Evolutionary conservation across 2,329 filamentous ascomycete species (phyloP).

Genomic region (Ophiostoma montium): DNA sequence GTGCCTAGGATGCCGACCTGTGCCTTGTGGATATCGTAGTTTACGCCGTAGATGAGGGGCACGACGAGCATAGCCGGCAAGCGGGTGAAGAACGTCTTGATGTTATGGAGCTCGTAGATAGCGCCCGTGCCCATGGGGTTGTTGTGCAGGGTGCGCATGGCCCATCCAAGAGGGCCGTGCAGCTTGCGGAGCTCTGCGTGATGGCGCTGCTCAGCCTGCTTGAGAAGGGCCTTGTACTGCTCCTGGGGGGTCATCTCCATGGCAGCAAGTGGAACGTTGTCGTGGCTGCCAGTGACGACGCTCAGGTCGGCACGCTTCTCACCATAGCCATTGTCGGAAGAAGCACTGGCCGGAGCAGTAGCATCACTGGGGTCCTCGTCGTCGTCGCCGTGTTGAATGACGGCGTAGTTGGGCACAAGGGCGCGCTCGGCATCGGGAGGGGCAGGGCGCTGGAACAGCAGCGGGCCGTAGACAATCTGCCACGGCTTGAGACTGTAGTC

Average conservation of each 20-base stretch:
- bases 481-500: slow-evolving; percentile 52
- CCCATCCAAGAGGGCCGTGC: slow-evolving; percentile 63
- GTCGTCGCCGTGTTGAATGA: slow-evolving; percentile 52
- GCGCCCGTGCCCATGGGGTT: slow-evolving; percentile 60
- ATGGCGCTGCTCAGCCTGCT: slow-evolving; percentile 41
- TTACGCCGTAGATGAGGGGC: slow-evolving; percentile 54
- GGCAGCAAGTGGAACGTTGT: slow-evolving; percentile 5
- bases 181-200: slow-evolving; percentile 49
- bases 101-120: slow-evolving; percentile 62
- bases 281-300: neutral
- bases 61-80: slow-evolving; percentile 52
- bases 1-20: slow-evolving; percentile 58
- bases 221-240: slow-evolving; percentile 48
- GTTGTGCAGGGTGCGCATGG: slow-evolving; percentile 61
- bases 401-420: slow-evolving; percentile 60
- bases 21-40: slow-evolving; percentile 72
- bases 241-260: slow-evolving; percentile 23
- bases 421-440: slow-evolving; percentile 38
- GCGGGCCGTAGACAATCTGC: slow-evolving; percentile 46
- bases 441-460: slow-evolving; percentile 45
- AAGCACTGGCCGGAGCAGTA: slow-evolving; percentile 5
- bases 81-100: slow-evolving; percentile 47
- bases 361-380: slow-evolving; percentile 20
- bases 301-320: slow-evolving; percentile 1
- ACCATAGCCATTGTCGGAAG: slow-evolving; percentile 7